Base-by-base conservation (phyloP, 208 protist genomes). In the Leishmania major region DNA sequence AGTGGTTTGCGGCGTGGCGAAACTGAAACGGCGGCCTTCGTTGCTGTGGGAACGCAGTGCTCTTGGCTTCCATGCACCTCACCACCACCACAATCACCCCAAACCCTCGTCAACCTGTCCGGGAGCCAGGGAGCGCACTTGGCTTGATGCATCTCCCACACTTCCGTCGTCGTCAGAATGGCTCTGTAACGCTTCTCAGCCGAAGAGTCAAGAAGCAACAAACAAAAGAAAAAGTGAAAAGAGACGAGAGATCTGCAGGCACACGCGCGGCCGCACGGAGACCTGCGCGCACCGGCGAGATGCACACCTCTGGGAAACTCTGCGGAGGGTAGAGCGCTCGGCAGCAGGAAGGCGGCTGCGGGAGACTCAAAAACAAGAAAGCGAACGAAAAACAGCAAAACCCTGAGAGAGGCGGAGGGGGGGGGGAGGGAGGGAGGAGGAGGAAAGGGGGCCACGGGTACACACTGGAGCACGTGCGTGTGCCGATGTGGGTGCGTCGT, bases 391-490 rank as follows among this genome's bases (percentile, higher is more conserved):
- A 19, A 66, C 45, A 35, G 59, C 59, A 13, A 25, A 71, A 15
- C 51, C 51, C 51, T 55, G 51, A 64, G 47, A 59, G 25, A 43
- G 45, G 28, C 11, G 8, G 47, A 3, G 28, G 37, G 15, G n/a
- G 37, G 72, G 47, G 45, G 25, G n/a, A n/a, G n/a, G n/a, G n/a
- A n/a, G n/a, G n/a, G n/a, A n/a, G n/a, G n/a, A n/a, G n/a, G n/a
- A n/a, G 31, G 25, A 28, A 5, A 45, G 17, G 15, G 37, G 72
- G 19, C 3, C 31, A 79, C 62, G 53, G 60, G 19, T 13, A 79
- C 76, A 71, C 60, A 79, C 31, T 57, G 37, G 69, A 10, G 31
- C 17, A 70, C 43, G 66, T 62, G 66, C 71, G 31, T 62, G 49
- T 43, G 31, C 55, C 45, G 5, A 31, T 72, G 64, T 57, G 43